Conservation (phyloP, 768 basidiomycete genomes). For the Crassisporium funariophilum region DNA sequence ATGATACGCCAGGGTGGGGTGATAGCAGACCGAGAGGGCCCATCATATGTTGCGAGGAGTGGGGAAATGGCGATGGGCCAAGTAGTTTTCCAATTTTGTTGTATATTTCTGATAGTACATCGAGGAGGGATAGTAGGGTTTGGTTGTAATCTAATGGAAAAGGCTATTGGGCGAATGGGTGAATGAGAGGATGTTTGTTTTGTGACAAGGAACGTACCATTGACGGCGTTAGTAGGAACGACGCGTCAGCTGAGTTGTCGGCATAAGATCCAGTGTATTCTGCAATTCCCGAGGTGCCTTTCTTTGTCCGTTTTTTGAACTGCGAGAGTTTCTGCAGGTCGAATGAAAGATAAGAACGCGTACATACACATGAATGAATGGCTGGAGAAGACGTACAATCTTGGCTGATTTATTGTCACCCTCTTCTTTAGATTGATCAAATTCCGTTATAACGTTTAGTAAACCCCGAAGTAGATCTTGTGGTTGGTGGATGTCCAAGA, state of each 20-base stretch:
- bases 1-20: slow-evolving; percentile 82
- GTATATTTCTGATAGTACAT: slow-evolving; percentile 88
- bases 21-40: slow-evolving; percentile 74
- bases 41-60: slow-evolving; percentile 69
- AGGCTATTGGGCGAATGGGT: slow-evolving; percentile 51
- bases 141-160: slow-evolving; percentile 90
- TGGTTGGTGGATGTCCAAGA: slow-evolving; percentile 81
- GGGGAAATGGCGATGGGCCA: slow-evolving; percentile 77
- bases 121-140: slow-evolving; percentile 83
- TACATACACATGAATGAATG: neutral
- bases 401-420: slow-evolving; percentile 65
- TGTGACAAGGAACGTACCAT: slow-evolving; percentile 44
- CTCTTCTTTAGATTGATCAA: slow-evolving; percentile 78
- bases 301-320: slow-evolving; percentile 60
- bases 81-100: slow-evolving; percentile 83
- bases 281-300: slow-evolving; percentile 51
- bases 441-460: slow-evolving; percentile 71
- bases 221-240: slow-evolving; percentile 73
- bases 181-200: neutral
- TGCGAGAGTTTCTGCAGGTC: slow-evolving; percentile 38
- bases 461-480: slow-evolving; percentile 79
- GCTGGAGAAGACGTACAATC: slow-evolving; percentile 50
- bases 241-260: slow-evolving; percentile 60
- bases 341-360: neutral
- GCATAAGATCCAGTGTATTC: slow-evolving; percentile 64